These are phyloP conservation scores for Fagus crenata DNA, from an alignment of 306 rosid species.

Conservation along the genomic window DNA sequence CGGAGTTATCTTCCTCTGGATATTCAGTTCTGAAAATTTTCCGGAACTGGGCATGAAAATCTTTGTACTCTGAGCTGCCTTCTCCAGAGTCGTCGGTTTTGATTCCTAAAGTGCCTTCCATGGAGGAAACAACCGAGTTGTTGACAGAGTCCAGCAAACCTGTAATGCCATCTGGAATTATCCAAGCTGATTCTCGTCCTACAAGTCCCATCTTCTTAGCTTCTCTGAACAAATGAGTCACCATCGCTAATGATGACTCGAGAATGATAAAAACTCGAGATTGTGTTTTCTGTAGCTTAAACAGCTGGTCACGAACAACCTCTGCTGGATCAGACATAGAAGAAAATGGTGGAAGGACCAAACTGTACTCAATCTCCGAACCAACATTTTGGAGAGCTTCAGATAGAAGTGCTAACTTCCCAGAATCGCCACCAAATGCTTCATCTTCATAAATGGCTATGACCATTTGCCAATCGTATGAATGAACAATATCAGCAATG, in stretches of 20 bases:
- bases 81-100: slow-evolving; percentile 44
- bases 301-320: slow-evolving; percentile 42
- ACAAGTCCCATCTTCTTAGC: slow-evolving; percentile 56
- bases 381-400: no score
- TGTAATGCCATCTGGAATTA: slow-evolving; percentile 53
- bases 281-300: slow-evolving; percentile 34
- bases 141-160: slow-evolving; percentile 47
- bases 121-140: slow-evolving; percentile 44
- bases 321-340: slow-evolving; percentile 38
- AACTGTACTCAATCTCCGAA: slow-evolving; percentile 41
- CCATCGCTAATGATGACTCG: slow-evolving; percentile 52
- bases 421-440: no score
- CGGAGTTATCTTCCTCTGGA: slow-evolving; percentile 47
- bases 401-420: no score
- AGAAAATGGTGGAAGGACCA: slow-evolving; percentile 56
- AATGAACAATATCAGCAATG: no score
- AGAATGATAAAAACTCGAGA: slow-evolving; percentile 61
- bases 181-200: slow-evolving; percentile 58
- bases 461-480: no score
- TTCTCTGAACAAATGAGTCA: slow-evolving; percentile 50
- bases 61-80: slow-evolving; percentile 31
- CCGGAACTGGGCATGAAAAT: slow-evolving; percentile 41
- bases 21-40: slow-evolving; percentile 28
- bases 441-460: no score
- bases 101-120: slow-evolving; percentile 74